Conservation (phyloP, 768 basidiomycete genomes). For the Suillus weaverae region DNA sequence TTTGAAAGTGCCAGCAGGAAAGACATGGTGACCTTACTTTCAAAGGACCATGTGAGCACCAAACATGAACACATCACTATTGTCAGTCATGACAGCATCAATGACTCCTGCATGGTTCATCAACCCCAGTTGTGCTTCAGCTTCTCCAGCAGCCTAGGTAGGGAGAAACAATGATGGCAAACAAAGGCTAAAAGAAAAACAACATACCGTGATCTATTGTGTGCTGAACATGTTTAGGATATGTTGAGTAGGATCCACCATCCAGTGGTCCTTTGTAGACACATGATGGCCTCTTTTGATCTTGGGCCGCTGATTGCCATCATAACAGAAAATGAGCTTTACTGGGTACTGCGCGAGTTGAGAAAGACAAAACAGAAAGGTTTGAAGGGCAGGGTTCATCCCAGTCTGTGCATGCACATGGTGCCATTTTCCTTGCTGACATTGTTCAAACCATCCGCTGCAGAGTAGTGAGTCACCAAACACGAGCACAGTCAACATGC, state of each 20-base stretch:
- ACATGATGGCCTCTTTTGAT: background rate
- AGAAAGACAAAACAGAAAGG: background rate
- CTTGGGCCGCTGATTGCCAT: background rate
- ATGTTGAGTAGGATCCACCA: background rate
- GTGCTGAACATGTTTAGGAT: background rate
- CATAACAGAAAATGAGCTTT: background rate
- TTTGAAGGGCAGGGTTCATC: background rate
- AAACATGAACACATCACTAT: conserved; percentile 5
- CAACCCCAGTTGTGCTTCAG: background rate
- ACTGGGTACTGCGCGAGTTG: background rate
- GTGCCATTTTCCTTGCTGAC: conserved; percentile 4
- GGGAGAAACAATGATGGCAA: no score
- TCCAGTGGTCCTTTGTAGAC: conserved; percentile 6
- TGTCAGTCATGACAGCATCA: background rate
- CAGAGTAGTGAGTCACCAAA: background rate
- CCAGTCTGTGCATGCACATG: background rate
- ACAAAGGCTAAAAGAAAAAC: background rate
- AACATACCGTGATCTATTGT: background rate
- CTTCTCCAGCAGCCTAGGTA: background rate
- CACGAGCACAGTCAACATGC: background rate
- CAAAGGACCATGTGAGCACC: conserved; percentile 1
- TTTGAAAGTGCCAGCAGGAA: no score
- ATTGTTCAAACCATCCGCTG: background rate
- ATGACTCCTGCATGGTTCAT: background rate
- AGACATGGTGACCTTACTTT: conserved; percentile 1